Percentiles rank a stretch among this genome's conserved stretches.
These are phyloP conservation scores for Boehmeria nivea DNA, from an alignment of 306 rosid species.

Conservation along the genomic window DNA sequence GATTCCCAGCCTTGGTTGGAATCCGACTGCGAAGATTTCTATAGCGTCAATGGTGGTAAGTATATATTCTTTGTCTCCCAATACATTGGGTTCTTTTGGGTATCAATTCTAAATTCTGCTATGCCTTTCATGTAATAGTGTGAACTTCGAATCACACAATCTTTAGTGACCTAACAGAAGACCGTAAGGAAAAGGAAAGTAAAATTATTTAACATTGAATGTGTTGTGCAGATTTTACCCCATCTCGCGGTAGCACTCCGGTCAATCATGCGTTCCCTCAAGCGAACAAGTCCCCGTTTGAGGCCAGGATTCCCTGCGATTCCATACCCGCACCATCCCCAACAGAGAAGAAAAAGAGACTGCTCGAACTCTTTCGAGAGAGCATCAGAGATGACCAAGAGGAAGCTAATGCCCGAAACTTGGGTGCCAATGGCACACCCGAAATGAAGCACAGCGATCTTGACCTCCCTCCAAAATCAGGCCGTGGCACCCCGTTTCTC, in stretches of 20 bases:
- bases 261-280: conserved; percentile 41
- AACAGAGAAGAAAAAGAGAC: conserved; percentile 51
- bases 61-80: conserved; percentile 5
- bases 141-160: too few relatives aligned
- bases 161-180: too few relatives aligned
- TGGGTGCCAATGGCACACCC: neutral
- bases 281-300: conserved; percentile 28
- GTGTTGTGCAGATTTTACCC: conserved; percentile 58
- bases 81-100: too few relatives aligned
- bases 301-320: conserved; percentile 23
- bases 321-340: conserved; percentile 43
- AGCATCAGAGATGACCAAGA: conserved; percentile 32
- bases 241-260: conserved; percentile 81
- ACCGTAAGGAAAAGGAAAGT: too few relatives aligned
- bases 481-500: conserved; percentile 31
- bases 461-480: conserved; percentile 41
- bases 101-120: too few relatives aligned
- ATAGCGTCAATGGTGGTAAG: conserved; percentile 96
- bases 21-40: conserved; percentile 84
- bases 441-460: conserved; percentile 27
- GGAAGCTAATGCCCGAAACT: conserved; percentile 13
- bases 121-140: too few relatives aligned
- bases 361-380: conserved; percentile 72
- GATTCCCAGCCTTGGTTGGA: conserved; percentile 88
- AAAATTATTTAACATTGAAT: too few relatives aligned